Evolutionary conservation across 345 rosid species (phyloP).

Genomic region (Mangifera indica): DNA sequence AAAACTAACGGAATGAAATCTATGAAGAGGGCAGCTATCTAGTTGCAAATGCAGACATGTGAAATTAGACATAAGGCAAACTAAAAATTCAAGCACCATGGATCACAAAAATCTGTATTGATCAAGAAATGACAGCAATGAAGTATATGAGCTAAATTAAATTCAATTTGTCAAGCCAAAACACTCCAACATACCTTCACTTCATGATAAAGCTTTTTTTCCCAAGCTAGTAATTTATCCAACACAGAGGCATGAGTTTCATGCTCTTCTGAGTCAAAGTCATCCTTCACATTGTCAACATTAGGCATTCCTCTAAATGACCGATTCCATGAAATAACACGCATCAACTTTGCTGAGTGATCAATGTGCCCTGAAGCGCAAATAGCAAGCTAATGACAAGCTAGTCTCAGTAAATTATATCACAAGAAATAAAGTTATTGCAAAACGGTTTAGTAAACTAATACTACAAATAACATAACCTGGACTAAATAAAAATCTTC

Average conservation of each 20-base stretch:
- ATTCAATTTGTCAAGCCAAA: background rate
- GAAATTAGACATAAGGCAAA: background rate
- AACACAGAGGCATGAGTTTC: constrained; percentile 96
- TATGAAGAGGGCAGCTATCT: background rate
- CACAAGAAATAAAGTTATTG: background rate
- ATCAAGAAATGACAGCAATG: background rate
- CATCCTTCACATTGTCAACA: constrained; percentile 63
- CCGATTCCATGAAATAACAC: constrained; percentile 93
- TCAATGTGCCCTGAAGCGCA: constrained; percentile 73
- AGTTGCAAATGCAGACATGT: background rate
- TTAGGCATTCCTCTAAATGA: constrained; percentile 63
- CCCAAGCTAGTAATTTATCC: constrained; percentile 98
- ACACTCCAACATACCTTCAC: constrained; percentile 62
- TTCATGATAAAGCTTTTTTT: constrained; percentile 95
- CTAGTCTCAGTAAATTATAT: background rate
- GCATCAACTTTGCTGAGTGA: constrained; percentile 93
- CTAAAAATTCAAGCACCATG: background rate
- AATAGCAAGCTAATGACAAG: constrained; percentile 11
- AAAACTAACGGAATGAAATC: background rate
- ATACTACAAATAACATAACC: background rate
- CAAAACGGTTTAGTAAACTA: background rate
- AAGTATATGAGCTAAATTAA: background rate
- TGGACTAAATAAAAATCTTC: background rate
- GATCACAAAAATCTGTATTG: background rate
- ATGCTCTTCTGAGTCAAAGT: constrained; percentile 73